Evolutionary conservation across 1,284 basidiomycete species (phyloP), one percentile per base, ranked within the genome.

Genomic region (Cryptococcus maquisensis): DNA sequence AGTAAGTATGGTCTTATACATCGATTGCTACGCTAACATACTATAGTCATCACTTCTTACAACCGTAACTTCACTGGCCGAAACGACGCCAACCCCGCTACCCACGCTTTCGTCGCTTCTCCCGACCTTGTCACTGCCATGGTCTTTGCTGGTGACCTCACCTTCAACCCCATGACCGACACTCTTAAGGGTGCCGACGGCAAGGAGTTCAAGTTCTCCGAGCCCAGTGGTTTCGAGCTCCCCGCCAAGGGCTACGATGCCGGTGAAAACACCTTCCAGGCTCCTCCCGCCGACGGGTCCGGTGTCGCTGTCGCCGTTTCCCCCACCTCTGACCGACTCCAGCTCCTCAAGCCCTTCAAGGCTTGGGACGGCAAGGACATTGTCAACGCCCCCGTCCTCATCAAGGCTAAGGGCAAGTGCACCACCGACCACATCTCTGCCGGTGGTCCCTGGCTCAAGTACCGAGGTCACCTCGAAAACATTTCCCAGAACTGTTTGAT

Each of bases 31-130:
- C 12, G n/a, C 41, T 10, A 43, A 18, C 63, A 49, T 57, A 15
- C 36, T 55, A 20, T 48, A 88, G 86, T 97, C 81, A 91, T 98
- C 79, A 96, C 95, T 51, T 98, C 94, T 24, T 98, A 98, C 86
- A 98, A 98, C 86, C 93, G 96, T 79, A 98, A 98, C 87, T 98
- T 98, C 82, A 98, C 95, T 67, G 95, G 93, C 60, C 92, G 95
- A 77, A 98, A 98, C 80, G 96, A 98, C 74, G 95, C 95, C 69
- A 98, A 98, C 84, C 93, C 94, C 37, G 93, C 92, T 61, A 99
- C 96, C 48, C 95, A 98, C 79, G 93, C 94, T 53, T 99, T 98
- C 73, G 94, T 99, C 72, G 90, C 96, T 52, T 98, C 94, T 54
- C 95, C 96, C 53, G 96, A 98, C 49, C 80, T 99, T 70, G 95